Conservation (phyloP, 2,329 filamentous ascomycete species). For the Scedosporium boydii region DNA sequence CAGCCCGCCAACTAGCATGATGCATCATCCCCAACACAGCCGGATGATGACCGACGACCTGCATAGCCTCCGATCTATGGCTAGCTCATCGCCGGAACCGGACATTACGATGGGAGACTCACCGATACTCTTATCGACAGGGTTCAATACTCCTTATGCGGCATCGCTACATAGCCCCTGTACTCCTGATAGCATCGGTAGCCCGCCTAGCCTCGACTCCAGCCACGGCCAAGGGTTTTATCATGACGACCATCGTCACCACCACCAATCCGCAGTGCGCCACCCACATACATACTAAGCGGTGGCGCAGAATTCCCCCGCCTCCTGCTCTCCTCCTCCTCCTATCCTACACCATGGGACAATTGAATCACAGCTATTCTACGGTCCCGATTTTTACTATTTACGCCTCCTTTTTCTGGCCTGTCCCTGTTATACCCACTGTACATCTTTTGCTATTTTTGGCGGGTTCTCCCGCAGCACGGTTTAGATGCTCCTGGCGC, state of each 20-base stretch:
- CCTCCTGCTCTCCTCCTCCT: no score
- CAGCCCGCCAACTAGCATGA: slow-evolving; percentile 4
- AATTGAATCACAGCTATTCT: no score
- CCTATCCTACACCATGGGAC: no score
- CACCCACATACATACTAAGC: background rate
- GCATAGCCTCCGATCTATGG: slow-evolving; percentile 23
- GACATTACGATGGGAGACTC: slow-evolving; percentile 27
- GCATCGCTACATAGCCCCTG: background rate
- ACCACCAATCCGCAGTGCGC: background rate
- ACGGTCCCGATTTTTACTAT: no score
- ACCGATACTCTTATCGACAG: slow-evolving; percentile 17
- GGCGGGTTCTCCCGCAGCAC: no score
- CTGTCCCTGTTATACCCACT: no score
- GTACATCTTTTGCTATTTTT: no score
- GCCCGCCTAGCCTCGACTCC: background rate
- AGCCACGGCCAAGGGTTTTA: background rate
- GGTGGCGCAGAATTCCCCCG: background rate
- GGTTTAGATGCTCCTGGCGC: no score
- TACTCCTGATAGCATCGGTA: background rate
- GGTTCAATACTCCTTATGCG: slow-evolving; percentile 11
- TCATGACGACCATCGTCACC: background rate
- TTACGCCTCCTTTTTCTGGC: no score
- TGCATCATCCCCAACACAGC: slow-evolving; percentile 15
- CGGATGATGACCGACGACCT: slow-evolving; percentile 28
- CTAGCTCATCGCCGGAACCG: slow-evolving; percentile 18